Conservation (phyloP, 371 early-diverging fungal genomes). For the Syncephalastrum racemosum region DNA sequence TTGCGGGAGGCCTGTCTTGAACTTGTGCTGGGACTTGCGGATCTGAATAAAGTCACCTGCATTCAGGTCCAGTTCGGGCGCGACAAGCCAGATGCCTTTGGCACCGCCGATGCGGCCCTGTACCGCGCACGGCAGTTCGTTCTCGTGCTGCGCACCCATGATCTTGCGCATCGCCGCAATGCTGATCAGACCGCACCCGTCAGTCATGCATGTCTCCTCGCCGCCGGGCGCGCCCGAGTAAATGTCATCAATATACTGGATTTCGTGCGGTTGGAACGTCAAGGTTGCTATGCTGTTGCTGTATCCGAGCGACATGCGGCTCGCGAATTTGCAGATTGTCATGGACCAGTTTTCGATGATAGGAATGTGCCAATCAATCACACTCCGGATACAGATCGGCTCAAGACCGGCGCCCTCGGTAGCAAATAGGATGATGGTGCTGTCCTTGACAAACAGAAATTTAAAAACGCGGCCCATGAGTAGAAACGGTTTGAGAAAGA, state of each 20-base stretch:
- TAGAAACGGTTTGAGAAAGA: constrained; percentile 32
- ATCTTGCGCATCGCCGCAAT: constrained; percentile 44
- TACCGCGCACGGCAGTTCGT: constrained; percentile 44
- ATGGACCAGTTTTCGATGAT: constrained; percentile 40
- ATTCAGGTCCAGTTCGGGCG: constrained; percentile 32
- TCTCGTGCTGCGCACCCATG: constrained; percentile 31
- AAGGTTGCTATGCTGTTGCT: constrained; percentile 46
- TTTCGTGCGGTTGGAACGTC: constrained; percentile 31
- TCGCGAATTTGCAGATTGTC: constrained; percentile 43
- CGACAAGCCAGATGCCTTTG: constrained; percentile 49
- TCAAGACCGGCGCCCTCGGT: constrained; percentile 38
- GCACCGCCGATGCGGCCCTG: constrained; percentile 56
- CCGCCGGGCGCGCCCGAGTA: constrained; percentile 14
- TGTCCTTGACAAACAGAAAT: constrained; percentile 44
- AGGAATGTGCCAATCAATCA: constrained; percentile 50
- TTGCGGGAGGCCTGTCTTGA: constrained; percentile 34
- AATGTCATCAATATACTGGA: constrained; percentile 34
- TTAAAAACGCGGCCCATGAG: constrained; percentile 37
- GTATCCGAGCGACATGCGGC: constrained; percentile 47
- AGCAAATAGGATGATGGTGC: constrained; percentile 34
- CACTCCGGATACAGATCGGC: constrained; percentile 29
- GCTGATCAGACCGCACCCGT: constrained; percentile 54
- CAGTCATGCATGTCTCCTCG: constrained; percentile 44
- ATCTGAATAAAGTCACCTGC: constrained; percentile 40
- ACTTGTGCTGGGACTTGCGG: constrained; percentile 44